Percentiles rank a stretch among this genome's conserved stretches.
Conservation (phyloP, 2,329 filamentous ascomycete species). For the Ilyonectria destructans region DNA sequence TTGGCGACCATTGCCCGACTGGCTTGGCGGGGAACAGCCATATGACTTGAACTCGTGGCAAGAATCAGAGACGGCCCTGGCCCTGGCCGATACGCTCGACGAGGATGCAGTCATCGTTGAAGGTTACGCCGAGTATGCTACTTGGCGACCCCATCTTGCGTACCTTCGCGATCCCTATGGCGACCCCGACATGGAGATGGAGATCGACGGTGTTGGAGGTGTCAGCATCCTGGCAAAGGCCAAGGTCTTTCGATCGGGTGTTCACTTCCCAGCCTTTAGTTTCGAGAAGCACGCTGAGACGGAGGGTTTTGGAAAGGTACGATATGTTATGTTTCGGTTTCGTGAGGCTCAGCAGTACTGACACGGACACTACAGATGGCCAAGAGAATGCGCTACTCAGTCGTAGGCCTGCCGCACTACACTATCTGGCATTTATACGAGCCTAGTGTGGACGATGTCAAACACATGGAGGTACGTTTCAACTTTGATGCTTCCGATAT, state of each 20-base stretch:
- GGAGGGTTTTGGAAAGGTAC: constrained; percentile 97
- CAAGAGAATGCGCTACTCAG: constrained; percentile 94
- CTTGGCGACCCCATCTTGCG: constrained; percentile 96
- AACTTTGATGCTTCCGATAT: neutral
- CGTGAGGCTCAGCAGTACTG: constrained; percentile 16
- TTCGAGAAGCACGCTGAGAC: constrained; percentile 99
- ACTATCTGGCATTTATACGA: constrained; percentile 99
- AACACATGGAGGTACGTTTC: constrained; percentile 87
- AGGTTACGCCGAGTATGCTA: constrained; percentile 98
- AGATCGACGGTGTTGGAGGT: constrained; percentile 97
- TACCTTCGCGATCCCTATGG: constrained; percentile 97
- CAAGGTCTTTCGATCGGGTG: constrained; percentile 92
- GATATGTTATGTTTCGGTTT: constrained; percentile 34
- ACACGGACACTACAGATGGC: constrained; percentile 80
- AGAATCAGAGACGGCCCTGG: constrained; percentile 96
- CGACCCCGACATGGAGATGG: constrained; percentile 99
- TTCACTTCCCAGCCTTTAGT: constrained; percentile 98
- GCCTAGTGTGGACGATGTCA: constrained; percentile 96
- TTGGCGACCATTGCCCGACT: constrained; percentile 98
- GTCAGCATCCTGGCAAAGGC: constrained; percentile 98
- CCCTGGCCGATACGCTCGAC: constrained; percentile 93
- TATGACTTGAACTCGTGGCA: constrained; percentile 99
- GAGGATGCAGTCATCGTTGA: constrained; percentile 99
- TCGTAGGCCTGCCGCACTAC: constrained; percentile 96
- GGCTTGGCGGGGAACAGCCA: constrained; percentile 97